These are phyloP conservation scores for Boletus mariae DNA, from an alignment of 1,284 basidiomycete genomes.

Conservation along the genomic window DNA sequence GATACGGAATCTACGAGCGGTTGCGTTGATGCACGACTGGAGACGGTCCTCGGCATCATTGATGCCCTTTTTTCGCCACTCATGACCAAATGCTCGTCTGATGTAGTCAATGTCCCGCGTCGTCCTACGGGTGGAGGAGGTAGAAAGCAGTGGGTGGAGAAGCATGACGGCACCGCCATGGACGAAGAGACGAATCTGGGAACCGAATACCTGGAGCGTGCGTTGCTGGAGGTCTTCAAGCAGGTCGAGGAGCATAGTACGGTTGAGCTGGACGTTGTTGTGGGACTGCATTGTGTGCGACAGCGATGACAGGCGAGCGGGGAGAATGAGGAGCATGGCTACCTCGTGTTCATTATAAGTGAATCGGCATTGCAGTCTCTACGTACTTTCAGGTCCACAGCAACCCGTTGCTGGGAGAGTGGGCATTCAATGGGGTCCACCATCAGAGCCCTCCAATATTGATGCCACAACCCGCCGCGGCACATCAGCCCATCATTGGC, in stretches of 20 bases:
- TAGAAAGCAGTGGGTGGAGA: constrained; percentile 46
- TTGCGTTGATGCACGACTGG: constrained; percentile 51
- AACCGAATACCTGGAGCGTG: constrained; percentile 41
- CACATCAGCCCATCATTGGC: not conserved
- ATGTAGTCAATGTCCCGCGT: constrained; percentile 68
- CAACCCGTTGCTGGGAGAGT: constrained; percentile 49
- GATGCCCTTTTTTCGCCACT: constrained; percentile 47
- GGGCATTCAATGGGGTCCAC: constrained; percentile 46
- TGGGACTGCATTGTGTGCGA: constrained; percentile 22
- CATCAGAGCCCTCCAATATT: constrained; percentile 41
- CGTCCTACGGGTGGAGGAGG: constrained; percentile 42
- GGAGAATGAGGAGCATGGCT: not conserved
- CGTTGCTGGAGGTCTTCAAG: constrained; percentile 50
- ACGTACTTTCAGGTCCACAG: constrained; percentile 14
- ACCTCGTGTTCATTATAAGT: constrained; percentile 15
- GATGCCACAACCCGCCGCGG: not conserved
- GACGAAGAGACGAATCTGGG: constrained; percentile 52
- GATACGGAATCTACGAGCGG: constrained; percentile 46
- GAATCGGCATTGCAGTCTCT: not conserved
- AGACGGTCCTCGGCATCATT: constrained; percentile 50
- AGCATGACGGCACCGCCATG: constrained; percentile 72
- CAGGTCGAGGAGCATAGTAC: constrained; percentile 37
- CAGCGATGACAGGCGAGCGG: not conserved
- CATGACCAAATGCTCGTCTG: constrained; percentile 51
- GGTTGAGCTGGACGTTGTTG: constrained; percentile 39